Base-by-base conservation (phyloP, 768 basidiomycete species). In the Mycena leptocephala region DNA sequence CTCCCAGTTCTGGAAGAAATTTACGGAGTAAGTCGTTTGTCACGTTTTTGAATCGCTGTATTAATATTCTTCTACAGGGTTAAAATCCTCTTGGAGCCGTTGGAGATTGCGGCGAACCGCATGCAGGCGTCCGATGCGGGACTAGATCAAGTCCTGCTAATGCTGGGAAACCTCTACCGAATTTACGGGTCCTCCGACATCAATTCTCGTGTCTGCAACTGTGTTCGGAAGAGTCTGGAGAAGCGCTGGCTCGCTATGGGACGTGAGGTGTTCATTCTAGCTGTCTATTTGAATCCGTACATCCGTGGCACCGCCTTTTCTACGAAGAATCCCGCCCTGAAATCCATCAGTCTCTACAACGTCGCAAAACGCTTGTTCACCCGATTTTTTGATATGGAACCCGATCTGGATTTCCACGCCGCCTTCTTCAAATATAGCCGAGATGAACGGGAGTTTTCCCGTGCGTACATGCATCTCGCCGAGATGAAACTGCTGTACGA, bases 101-200 rank as follows among this genome's bases (percentile, higher is more conserved):
- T 84, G 20, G 80, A 82, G 0, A 77, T 83, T 51, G 81, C 83
- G 6, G 75, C 79, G 35, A 82, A 83, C 61, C 61, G 77, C 55
- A 77, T 80, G 7, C 82, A 83, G 64, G 76, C 65, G 2, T 37
- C 58, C 10, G 39, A 76, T 59, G 68, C 72, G 1, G 79, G 79
- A 13, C 80, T 81, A 18, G 79, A 82, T 73, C 70, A 76, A 8
- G 70, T 81, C 48, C 24, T 74, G 80, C n/a, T 78, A 10, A 75
- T 70, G 37, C 74, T 78, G 8, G 75, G 61, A 9, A 78, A 78
- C 35, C 65, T 78, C 1, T 78, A 65, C 59, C 41, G 53, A n/a
- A 64, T 55, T 20, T 76, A 76, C 24, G 39, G 43, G 33, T 41
- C 62, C 5, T 5, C 43, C 37, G 43, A 53, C n/a, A 58, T 74